Evolutionary conservation across 306 rosid genomes (phyloP).

Genomic region (Lathyrus sativus): DNA sequence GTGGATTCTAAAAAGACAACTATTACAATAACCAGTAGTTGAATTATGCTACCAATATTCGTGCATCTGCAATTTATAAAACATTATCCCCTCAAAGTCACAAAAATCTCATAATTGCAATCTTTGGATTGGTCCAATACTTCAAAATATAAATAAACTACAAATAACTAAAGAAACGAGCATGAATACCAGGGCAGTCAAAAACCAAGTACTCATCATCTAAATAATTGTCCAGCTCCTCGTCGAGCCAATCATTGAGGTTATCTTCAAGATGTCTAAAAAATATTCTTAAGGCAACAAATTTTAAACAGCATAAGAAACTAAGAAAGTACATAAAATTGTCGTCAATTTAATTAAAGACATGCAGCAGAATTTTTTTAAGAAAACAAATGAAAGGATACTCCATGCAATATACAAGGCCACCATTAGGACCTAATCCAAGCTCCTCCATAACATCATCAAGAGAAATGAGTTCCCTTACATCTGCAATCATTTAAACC

Average conservation of each 20-base stretch:
- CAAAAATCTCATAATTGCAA: not conserved
- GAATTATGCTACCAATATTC: not conserved
- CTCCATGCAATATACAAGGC: slow-evolving; percentile 98
- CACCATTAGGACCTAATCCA: slow-evolving; percentile 95
- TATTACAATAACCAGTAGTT: not conserved
- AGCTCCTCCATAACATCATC: slow-evolving; percentile 98
- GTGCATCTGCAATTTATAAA: slow-evolving; percentile 4
- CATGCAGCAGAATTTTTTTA: not conserved
- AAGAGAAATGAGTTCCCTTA: slow-evolving; percentile 84
- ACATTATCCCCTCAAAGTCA: slow-evolving; percentile 15
- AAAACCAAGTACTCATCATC: slow-evolving; percentile 92
- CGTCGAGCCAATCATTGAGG: slow-evolving; percentile 82
- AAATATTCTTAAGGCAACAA: slow-evolving; percentile 52
- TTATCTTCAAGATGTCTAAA: slow-evolving; percentile 84
- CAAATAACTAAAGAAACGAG: slow-evolving; percentile 14
- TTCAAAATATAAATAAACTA: not conserved
- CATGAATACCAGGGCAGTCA: slow-evolving; percentile 85
- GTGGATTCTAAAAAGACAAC: not conserved
- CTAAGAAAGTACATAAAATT: not conserved
- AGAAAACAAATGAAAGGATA: slow-evolving; percentile 56
- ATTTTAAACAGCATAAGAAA: slow-evolving; percentile 6
- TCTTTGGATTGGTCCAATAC: not conserved
- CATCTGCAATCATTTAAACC: slow-evolving; percentile 58
- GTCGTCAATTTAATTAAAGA: not conserved
- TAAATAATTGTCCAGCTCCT: slow-evolving; percentile 74